Base-by-base conservation (phyloP, 2,329 filamentous ascomycete species). In the Alternaria rosae region DNA sequence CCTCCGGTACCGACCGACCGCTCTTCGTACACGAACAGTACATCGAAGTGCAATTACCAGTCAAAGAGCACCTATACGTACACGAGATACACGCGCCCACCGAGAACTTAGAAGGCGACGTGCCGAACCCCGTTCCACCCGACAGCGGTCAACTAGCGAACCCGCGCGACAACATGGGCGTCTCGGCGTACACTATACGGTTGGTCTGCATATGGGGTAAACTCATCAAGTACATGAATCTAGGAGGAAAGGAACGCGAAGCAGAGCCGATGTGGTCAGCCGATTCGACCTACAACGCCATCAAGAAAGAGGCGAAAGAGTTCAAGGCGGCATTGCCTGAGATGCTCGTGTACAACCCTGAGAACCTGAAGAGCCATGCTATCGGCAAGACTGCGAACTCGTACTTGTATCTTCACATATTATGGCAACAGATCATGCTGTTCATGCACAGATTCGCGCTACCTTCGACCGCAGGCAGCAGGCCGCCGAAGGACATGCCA, bases 381-480 rank as follows among this genome's bases (percentile, higher is more conserved):
- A 93, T 91, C 4, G 92, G 96, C 72, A 91, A 90, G 69, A 90
- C 93, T 61, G 93, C 91, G 4, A 96, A 96, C 73, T 94, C 97
- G 72, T 97, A 97, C 73, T 82, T 98, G 15, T 96, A 97, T 73
- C 83, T 98, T 56, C 95, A 99, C 78, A 91, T 98, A 62, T 87
- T 93, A 28, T 89, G 93, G 67, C 92, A 97, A 71, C 95, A 98
- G 78, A 94, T 94, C 68, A 88, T 92, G 42, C 85, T 98, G 3
- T 97, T 97, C 76, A 87, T 97, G 79, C 93, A 95, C 77, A 89
- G 93, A 35, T 96, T 96, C 72, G 92, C 93, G 2, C 87, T 95
- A 20, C 89, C 92, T 0, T 82, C 85, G 7, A 87, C 89, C 17
- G 87, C 90, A 6, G 87, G 87, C 32, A 86, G 86, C 20, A 82